Evolutionary conservation across 441 rosid genomes (phyloP), one percentile per base, ranked within the genome.

Genomic region (Bocquillonia castaneifolia): DNA sequence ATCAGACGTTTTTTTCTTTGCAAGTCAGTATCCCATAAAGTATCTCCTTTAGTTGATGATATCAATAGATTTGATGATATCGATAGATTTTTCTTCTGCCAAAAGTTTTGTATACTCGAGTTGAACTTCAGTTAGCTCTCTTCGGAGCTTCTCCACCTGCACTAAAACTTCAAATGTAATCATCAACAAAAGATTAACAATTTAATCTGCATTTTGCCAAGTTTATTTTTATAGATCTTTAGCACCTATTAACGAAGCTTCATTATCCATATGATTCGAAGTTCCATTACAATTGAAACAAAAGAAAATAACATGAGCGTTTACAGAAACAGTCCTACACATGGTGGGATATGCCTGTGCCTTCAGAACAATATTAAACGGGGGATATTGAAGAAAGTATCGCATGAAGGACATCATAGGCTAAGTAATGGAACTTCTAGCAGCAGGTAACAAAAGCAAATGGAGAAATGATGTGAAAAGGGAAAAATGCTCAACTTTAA

Each of bases 91-190:
- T 4, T 54, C 28, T 44, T 67, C 63, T 0, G 53, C 71, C 39
- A 42, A n/a, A 26, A 39, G 54, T 44, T n/a, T 44, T 42, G 18
- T 12, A 29, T 31, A 44, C 63, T 67, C 29, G 5, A 7, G 14
- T 13, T 67, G 44, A 47, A 67, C 63, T 44, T 55, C 44, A 44
- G 2, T 20, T 31, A 67, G 55, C 47, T 67, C 63, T 13, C 56
- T 57, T 23, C 5, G 62, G 42, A 67, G 71, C 71, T 44, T n/a
- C 45, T 44, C 54, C 44, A 29, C 54, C 55, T 67, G 34, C 31
- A 44, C 34, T 28, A 57, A 29, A 67, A 40, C n/a, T 18, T 29
- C 17, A 28, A 55, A 66, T 10, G 26, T 31, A 2, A 39, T 17
- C 5, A 56, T 56, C 20, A 29, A 39, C 10, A 66, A 23, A 50